Base-by-base conservation (phyloP, 108 stramenopile species). In the Cylindrotheca closterium region DNA sequence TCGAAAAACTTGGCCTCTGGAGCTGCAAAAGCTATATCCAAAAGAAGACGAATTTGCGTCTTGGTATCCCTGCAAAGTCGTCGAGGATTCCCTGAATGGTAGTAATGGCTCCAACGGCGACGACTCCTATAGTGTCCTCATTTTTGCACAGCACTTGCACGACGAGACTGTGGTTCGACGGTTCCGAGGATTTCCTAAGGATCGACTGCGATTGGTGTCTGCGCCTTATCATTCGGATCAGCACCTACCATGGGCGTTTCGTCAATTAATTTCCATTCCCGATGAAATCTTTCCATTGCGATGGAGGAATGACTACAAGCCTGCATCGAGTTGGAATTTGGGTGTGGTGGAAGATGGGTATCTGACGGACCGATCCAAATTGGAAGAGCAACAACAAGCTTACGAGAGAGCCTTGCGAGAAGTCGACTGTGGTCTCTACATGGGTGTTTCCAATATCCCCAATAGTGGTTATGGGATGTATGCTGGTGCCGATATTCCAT, bases 391-490 rank as follows among this genome's bases (percentile, higher is more conserved):
- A 42, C 4, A 34, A 19, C 24, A 61, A 10, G 51, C 25, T 1
- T 60, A 71, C 55, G 70, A 71, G 30, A 18, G 15, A 3, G 26
- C 22, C 1, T 33, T 71, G 4, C 52, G 70, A 21, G n/a, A 52
- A 22, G 70, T 55, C 1, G 23, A 54, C 47, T 85, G 83, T 49
- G 75, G 74, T 2, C 31, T 70, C 25, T 85, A 85, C 62, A 63
- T 81, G 2, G 84, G 81, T 0, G 51, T 29, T 29, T 75, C 73
- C 12, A 81, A 79, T 34, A 82, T 85, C 19, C 76, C 80, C 47
- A 77, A 79, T 30, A 53, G 68, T 10, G 84, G 84, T 10, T 63
- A 82, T 1, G 84, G 84, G 10, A 77, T 71, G 42, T 85, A 82
- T 57, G 79, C 84, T 25, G 60, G 79, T 15, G 51, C 68, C 1